Conservation (phyloP, 306 rosid species). For the Ormosia semicastrata region DNA sequence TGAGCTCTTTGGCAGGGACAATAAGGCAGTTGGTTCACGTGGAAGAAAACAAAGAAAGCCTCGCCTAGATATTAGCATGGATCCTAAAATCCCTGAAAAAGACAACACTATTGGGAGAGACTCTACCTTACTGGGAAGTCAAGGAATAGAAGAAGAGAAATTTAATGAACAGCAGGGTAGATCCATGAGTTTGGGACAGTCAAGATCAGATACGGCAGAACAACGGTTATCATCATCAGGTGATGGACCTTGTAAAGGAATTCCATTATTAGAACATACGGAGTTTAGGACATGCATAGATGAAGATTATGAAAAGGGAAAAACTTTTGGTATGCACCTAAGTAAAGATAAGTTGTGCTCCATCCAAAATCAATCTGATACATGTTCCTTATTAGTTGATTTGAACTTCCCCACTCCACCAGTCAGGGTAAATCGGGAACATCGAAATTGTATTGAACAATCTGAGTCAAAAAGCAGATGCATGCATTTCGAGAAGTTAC, state of each 20-base stretch:
- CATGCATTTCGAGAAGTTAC: neutral
- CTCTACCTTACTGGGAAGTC: conserved; percentile 23
- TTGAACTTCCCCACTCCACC: conserved; percentile 18
- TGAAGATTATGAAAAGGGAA: conserved; percentile 18
- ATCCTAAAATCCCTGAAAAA: conserved; percentile 21
- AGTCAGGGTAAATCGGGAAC: neutral
- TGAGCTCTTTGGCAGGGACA: conserved; percentile 22
- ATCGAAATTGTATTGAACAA: conserved; percentile 6
- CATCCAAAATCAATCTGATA: conserved; percentile 15
- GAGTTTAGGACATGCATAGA: neutral
- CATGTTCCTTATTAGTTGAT: conserved; percentile 7
- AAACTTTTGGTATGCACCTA: neutral
- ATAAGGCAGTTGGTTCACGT: conserved; percentile 6
- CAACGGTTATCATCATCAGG: conserved; percentile 20
- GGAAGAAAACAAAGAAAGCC: neutral
- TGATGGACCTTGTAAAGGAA: conserved; percentile 14
- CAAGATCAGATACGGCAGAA: conserved; percentile 4
- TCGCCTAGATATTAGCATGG: conserved; percentile 1
- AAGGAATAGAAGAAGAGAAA: conserved; percentile 27
- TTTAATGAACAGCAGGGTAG: conserved; percentile 12
- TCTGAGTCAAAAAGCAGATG: neutral
- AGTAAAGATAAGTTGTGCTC: conserved; percentile 6
- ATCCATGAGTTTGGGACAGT: conserved; percentile 2
- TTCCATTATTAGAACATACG: conserved; percentile 10
- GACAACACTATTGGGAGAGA: conserved; percentile 12